Conservation (phyloP, 1,139 yeast genomes). For the Komagataea norvegica region DNA sequence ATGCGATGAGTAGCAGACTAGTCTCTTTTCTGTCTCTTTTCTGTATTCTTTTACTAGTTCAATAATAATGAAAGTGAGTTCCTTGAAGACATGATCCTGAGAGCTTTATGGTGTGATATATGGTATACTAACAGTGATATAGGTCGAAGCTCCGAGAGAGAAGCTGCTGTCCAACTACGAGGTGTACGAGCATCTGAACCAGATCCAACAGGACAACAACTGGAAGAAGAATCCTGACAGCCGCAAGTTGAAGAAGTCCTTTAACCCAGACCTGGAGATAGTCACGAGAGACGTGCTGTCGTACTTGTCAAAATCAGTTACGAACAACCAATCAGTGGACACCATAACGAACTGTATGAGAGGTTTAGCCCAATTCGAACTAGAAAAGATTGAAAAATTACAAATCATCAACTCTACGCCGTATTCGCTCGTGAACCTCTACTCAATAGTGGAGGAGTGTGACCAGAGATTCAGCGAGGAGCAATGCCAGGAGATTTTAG, state of each 20-base stretch:
- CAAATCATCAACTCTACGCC: slow-evolving; percentile 84
- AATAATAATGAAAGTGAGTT: slow-evolving; percentile 4
- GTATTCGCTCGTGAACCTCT: slow-evolving; percentile 69
- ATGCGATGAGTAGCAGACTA: no score
- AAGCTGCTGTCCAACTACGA: slow-evolving; percentile 69
- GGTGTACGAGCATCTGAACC: slow-evolving; percentile 56
- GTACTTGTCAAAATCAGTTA: slow-evolving; percentile 45
- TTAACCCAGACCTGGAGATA: slow-evolving; percentile 52
- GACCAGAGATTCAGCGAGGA: slow-evolving; percentile 73
- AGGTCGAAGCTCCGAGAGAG: slow-evolving; percentile 49
- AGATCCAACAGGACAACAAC: slow-evolving; percentile 42
- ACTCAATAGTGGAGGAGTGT: slow-evolving; percentile 84
- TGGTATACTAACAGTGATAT: not conserved
- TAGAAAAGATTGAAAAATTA: slow-evolving; percentile 79
- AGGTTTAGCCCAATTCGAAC: slow-evolving; percentile 46
- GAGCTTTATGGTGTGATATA: no score
- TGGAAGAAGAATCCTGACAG: slow-evolving; percentile 30
- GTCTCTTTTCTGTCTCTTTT: not conserved
- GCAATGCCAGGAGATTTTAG: slow-evolving; percentile 51
- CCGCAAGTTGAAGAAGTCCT: slow-evolving; percentile 27
- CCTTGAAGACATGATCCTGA: no score
- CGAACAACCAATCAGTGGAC: slow-evolving; percentile 40
- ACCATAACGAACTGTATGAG: slow-evolving; percentile 50
- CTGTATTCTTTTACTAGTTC: not conserved
- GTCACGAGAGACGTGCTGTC: slow-evolving; percentile 59